phyloP scores from a whole-genome alignment of 257 asterid genomes.

The Solanum sitiens region DNA sequence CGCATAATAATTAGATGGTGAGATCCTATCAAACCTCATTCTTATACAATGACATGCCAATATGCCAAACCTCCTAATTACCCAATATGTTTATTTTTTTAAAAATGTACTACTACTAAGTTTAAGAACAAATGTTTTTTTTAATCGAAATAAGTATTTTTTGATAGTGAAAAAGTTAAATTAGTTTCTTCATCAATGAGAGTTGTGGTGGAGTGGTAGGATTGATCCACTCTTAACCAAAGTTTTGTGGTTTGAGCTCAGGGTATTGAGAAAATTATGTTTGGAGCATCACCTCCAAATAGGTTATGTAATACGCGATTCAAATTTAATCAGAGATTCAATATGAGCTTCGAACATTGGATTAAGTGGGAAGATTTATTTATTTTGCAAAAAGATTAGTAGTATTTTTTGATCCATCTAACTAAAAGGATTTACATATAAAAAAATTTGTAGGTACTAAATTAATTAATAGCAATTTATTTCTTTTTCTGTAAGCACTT shows the following conservation, averaged over 20 bases:
- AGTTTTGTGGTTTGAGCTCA: not conserved
- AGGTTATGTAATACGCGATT: accelerated
- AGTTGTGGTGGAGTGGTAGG: not conserved
- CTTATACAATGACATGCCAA: not conserved
- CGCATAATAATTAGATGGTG: not conserved
- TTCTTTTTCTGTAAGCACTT: no score
- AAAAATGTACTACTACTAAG: not conserved
- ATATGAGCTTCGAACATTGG: accelerated
- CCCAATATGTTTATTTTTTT: not conserved
- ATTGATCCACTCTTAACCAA: not conserved
- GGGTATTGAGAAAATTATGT: not conserved
- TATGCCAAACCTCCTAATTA: not conserved
- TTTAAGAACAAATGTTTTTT: not conserved
- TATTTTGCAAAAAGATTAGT: no score
- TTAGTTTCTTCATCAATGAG: no score
- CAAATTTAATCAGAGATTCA: not conserved
- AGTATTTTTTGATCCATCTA: no score
- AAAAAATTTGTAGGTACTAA: no score
- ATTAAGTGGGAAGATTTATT: no score
- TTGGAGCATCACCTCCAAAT: not conserved
- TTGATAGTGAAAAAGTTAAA: not conserved
- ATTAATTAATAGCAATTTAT: no score
- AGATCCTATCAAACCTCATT: not conserved
- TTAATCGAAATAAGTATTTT: no score
- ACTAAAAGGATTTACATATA: no score